Evolutionary conservation across 495 filamentous ascomycete genomes (phyloP).

Genomic region (Penicillium bovifimosum): DNA sequence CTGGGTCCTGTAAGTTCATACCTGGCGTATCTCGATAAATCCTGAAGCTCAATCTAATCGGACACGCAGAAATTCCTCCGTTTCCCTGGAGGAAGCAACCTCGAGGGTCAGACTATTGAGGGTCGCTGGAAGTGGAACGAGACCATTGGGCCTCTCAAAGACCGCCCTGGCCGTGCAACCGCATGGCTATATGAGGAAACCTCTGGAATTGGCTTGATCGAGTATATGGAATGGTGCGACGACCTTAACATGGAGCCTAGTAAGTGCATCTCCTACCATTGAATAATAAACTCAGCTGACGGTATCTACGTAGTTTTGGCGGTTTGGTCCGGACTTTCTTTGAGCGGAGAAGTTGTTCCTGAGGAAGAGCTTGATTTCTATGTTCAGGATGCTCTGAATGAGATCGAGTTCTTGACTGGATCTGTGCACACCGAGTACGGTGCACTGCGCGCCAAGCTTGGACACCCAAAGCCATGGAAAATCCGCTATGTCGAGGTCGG

Average conservation of each 20-base stretch:
- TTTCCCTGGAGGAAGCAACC: constrained; percentile 63
- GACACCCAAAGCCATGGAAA: constrained; percentile 43
- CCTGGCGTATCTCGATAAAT: neutral
- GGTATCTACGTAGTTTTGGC: constrained; percentile 37
- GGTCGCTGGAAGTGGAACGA: constrained; percentile 64
- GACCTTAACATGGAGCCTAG: constrained; percentile 55
- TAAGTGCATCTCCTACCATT: constrained; percentile 3
- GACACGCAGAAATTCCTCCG: constrained; percentile 51
- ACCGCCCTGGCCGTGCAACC: constrained; percentile 55
- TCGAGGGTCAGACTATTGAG: constrained; percentile 49
- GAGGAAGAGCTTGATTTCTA: constrained; percentile 30
- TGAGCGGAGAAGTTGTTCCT: constrained; percentile 44
- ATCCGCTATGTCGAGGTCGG: constrained; percentile 49
- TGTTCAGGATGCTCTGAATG: constrained; percentile 56
- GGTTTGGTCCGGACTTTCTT: constrained; percentile 55
- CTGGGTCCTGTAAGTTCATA: constrained; percentile 27
- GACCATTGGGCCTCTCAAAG: constrained; percentile 57
- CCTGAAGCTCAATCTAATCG: neutral
- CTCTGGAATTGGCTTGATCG: constrained; percentile 51
- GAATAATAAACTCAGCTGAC: neutral
- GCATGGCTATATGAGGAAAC: constrained; percentile 58
- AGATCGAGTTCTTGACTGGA: constrained; percentile 51
- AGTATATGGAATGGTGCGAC: constrained; percentile 63
- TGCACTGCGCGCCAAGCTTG: constrained; percentile 40
- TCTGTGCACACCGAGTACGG: constrained; percentile 36